A percentile compares a stretch with the other conserved stretches of the same genome.
Conservation (phyloP, 495 filamentous ascomycete genomes). For the Pseudevernia furfuracea region DNA sequence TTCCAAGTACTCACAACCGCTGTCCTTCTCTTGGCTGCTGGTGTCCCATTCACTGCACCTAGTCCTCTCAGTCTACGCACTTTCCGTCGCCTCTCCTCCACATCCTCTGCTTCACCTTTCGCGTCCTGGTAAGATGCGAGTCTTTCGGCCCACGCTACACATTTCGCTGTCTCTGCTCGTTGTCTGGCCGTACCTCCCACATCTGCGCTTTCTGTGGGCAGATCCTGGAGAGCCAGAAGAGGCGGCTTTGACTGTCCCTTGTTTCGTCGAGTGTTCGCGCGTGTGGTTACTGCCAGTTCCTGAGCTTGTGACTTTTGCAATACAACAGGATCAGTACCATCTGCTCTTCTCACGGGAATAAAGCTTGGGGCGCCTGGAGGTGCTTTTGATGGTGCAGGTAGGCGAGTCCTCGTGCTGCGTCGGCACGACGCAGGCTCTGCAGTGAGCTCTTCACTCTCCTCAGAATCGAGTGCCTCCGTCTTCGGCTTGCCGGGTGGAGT, state of each 20-base stretch:
- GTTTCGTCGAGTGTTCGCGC: conserved; percentile 51
- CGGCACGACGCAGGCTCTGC: conserved; percentile 27
- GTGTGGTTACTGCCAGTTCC: conserved; percentile 46
- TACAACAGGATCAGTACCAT: conserved; percentile 49
- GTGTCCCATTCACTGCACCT: conserved; percentile 22
- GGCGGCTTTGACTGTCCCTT: conserved; percentile 47
- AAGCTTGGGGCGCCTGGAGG: conserved; percentile 36
- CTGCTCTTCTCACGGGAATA: conserved; percentile 50
- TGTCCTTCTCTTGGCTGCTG: conserved; percentile 20
- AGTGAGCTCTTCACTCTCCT: conserved; percentile 26
- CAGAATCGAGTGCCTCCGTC: conserved; percentile 21
- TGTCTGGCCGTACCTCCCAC: neutral
- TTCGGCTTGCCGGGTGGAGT: conserved; percentile 13
- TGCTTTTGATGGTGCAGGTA: conserved; percentile 28
- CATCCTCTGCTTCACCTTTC: conserved; percentile 15
- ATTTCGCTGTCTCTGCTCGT: conserved; percentile 14
- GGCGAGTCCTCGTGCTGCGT: conserved; percentile 39
- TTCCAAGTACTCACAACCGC: conserved; percentile 21
- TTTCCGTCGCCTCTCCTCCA: conserved; percentile 23
- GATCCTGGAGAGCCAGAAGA: conserved; percentile 37
- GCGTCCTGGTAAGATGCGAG: conserved; percentile 26
- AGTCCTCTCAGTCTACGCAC: conserved; percentile 22
- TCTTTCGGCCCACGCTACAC: conserved; percentile 25
- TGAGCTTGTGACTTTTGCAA: conserved; percentile 52
- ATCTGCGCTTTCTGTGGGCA: conserved; percentile 27